Percentiles rank a stretch among this genome's conserved stretches.
Conservation (phyloP, 768 basidiomycete genomes). For the Hericium coralloides region DNA sequence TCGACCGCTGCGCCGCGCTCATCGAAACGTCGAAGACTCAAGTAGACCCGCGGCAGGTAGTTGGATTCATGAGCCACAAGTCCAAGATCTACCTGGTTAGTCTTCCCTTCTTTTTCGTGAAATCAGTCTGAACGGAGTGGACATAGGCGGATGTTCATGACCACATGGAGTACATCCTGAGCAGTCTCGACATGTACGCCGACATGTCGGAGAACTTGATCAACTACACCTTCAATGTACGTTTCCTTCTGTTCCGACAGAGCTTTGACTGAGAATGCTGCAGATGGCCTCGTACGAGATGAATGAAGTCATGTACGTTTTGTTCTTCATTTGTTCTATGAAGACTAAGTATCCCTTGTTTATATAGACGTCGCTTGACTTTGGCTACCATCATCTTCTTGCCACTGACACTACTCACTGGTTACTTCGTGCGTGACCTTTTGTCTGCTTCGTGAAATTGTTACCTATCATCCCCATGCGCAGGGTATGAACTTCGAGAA, state of each 20-base stretch:
- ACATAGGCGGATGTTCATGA: slow-evolving; percentile 63
- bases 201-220: slow-evolving; percentile 65
- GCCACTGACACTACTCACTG: slow-evolving; percentile 60
- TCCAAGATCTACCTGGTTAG: slow-evolving; percentile 58
- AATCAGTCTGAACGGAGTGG: neutral
- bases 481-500: slow-evolving; percentile 59
- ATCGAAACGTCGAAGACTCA: slow-evolving; percentile 28
- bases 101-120: neutral
- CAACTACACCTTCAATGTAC: slow-evolving; percentile 65
- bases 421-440: slow-evolving; percentile 50
- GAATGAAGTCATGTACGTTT: slow-evolving; percentile 57
- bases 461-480: neutral
- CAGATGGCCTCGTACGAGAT: slow-evolving; percentile 68
- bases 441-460: neutral
- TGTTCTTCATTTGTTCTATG: slow-evolving; percentile 13
- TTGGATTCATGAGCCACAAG: slow-evolving; percentile 62
- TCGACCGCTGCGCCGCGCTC: slow-evolving; percentile 56
- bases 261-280: neutral
- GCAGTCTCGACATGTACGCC: slow-evolving; percentile 66
- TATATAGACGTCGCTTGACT: slow-evolving; percentile 50
- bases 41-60: slow-evolving; percentile 25
- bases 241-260: slow-evolving; percentile 15
- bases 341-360: slow-evolving; percentile 1
- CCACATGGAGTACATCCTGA: slow-evolving; percentile 66
- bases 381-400: slow-evolving; percentile 64